phyloP scores from a whole-genome alignment of 2,329 filamentous ascomycete genomes.

The Botryotinia narcissicola region DNA sequence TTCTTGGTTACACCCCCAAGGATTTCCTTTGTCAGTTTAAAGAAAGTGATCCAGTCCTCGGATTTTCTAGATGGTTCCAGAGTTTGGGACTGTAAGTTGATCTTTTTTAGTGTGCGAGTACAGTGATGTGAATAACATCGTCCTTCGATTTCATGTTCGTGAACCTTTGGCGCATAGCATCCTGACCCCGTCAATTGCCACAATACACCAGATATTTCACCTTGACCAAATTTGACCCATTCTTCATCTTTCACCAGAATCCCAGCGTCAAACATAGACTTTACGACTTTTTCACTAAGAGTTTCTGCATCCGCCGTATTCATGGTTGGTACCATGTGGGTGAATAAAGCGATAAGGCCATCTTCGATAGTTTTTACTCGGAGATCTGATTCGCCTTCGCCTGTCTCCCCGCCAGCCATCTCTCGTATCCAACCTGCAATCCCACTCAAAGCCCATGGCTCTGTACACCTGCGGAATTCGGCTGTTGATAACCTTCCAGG shows the following conservation, averaged over 20 bases:
- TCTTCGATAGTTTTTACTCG: conserved; percentile 83
- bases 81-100: conserved; percentile 75
- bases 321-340: conserved; percentile 94
- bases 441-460: conserved; percentile 92
- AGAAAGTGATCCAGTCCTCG: conserved; percentile 88
- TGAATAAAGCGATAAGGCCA: conserved; percentile 84
- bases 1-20: conserved; percentile 72
- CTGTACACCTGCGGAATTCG: conserved; percentile 80
- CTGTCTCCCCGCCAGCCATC: conserved; percentile 57
- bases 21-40: conserved; percentile 76
- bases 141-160: conserved; percentile 61
- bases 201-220: conserved; percentile 80
- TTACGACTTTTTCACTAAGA: conserved; percentile 72
- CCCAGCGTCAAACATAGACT: conserved; percentile 74
- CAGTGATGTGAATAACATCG: conserved; percentile 94
- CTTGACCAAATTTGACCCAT: conserved; percentile 90
- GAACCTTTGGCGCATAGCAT: conserved; percentile 84
- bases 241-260: conserved; percentile 88
- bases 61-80: conserved; percentile 63
- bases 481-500: conserved; percentile 76
- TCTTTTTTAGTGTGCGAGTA: conserved; percentile 89
- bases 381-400: conserved; percentile 82
- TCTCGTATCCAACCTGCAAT: conserved; percentile 82
- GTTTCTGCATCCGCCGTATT: conserved; percentile 95
- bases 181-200: conserved; percentile 90